phyloP scores from a whole-genome alignment of 2,329 filamentous ascomycete genomes.

The Penicillium decumbens region DNA sequence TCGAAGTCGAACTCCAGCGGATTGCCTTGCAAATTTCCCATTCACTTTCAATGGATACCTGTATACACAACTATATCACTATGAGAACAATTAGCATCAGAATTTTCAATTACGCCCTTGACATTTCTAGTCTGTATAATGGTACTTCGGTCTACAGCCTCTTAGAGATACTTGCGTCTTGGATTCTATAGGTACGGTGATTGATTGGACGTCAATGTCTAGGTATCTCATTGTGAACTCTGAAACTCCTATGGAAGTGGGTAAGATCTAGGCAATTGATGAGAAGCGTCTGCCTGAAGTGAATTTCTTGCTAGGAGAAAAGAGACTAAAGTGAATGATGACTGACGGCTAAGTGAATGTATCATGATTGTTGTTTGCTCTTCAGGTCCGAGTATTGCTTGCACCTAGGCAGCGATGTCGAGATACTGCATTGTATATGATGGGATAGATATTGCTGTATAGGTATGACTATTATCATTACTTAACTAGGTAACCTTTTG shows the following conservation, averaged over 20 bases:
- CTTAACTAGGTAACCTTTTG: too few species aligned
- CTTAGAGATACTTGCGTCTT: too few species aligned
- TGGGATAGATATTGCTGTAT: not conserved
- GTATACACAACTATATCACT: conserved; percentile 23
- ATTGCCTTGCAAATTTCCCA: not conserved
- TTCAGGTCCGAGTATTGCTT: not conserved
- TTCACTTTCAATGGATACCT: conserved; percentile 2
- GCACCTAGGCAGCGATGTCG: not conserved
- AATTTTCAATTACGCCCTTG: not conserved
- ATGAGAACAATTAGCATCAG: not conserved
- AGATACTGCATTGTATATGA: not conserved
- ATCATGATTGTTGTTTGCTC: not conserved
- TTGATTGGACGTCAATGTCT: not conserved
- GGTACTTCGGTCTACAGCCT: not conserved
- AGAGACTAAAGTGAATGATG: not conserved
- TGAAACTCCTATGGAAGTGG: not conserved
- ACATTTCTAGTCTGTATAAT: not conserved
- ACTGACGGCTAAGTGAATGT: not conserved
- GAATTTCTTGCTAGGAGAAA: not conserved
- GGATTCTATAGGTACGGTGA: not conserved
- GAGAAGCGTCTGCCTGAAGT: not conserved
- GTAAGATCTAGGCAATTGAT: not conserved
- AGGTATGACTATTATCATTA: too few species aligned
- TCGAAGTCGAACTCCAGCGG: not conserved
- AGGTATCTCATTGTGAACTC: not conserved